Percentiles rank a stretch among this genome's conserved stretches.
Conservation (phyloP, 805 yeast genomes). For the Brettanomyces naardenensis region DNA sequence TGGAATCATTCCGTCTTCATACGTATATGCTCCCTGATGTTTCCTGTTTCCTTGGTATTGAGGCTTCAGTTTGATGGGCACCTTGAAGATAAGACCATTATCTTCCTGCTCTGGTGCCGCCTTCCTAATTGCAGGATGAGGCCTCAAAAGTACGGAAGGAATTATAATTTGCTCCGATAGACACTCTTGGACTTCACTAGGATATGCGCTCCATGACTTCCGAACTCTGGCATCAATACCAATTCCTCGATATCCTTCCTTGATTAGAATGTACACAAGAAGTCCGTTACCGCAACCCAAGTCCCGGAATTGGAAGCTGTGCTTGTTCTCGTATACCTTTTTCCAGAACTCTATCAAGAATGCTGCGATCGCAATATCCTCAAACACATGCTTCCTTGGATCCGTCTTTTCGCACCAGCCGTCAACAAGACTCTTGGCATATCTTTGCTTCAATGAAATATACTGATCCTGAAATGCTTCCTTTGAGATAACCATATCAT, state of each 20-base stretch:
- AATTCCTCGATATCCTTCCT: slow-evolving; percentile 75
- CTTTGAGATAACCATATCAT: slow-evolving; percentile 79
- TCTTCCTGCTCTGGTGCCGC: slow-evolving; percentile 47
- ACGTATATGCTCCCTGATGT: slow-evolving; percentile 1
- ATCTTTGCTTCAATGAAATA: slow-evolving; percentile 70
- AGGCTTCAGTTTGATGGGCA: slow-evolving; percentile 29
- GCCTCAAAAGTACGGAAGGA: slow-evolving; percentile 66
- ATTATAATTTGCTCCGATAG: slow-evolving; percentile 73
- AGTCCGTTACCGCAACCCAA: slow-evolving; percentile 95
- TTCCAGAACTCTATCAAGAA: slow-evolving; percentile 84
- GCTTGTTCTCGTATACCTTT: slow-evolving; percentile 31
- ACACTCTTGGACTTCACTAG: slow-evolving; percentile 47
- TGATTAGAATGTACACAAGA: slow-evolving; percentile 60
- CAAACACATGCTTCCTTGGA: slow-evolving; percentile 92
- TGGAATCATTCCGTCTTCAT: neutral
- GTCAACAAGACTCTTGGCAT: slow-evolving; percentile 66
- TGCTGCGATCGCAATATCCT: slow-evolving; percentile 93
- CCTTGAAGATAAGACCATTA: slow-evolving; percentile 55
- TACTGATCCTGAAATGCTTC: slow-evolving; percentile 78
- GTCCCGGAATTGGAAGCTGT: slow-evolving; percentile 67
- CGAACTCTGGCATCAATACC: slow-evolving; percentile 89
- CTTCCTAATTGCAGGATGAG: slow-evolving; percentile 54
- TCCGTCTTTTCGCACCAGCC: slow-evolving; percentile 93
- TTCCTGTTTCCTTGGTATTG: slow-evolving; percentile 18
- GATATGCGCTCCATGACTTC: slow-evolving; percentile 79